Percentiles rank a stretch among this genome's conserved stretches.
phyloP scores from a whole-genome alignment of 2,329 filamentous ascomycete genomes.

The Elsinoe ampelina region DNA sequence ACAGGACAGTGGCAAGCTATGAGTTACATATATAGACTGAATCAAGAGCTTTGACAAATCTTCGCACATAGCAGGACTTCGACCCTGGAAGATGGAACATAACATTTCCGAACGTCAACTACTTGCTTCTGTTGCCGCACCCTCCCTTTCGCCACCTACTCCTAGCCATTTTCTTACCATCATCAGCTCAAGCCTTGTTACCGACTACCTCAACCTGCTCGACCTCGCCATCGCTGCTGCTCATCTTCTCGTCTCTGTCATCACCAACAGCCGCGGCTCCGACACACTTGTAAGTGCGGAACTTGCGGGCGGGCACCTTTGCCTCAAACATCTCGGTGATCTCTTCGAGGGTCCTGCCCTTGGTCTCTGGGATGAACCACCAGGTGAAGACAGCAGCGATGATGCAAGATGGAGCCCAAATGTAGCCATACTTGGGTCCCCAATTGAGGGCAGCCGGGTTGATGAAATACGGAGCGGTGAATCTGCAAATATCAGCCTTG shows the following conservation, averaged over 20 bases:
- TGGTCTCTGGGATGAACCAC: conserved; percentile 46
- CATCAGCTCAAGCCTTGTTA: neutral
- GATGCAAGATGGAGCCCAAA: conserved; percentile 39
- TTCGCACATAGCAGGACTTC: too few species aligned
- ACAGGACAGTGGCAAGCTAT: neutral
- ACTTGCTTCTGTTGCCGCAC: conserved; percentile 3
- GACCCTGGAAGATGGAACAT: too few species aligned
- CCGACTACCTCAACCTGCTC: neutral
- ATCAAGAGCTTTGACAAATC: neutral
- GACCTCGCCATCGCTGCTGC: conserved; percentile 6
- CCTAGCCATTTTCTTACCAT: neutral
- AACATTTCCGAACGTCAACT: neutral
- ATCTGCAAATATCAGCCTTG: conserved; percentile 20
- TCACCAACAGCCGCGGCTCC: conserved; percentile 14
- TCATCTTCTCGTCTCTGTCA: conserved; percentile 10
- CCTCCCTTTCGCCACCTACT: neutral
- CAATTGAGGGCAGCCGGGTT: conserved; percentile 46
- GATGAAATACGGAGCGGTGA: conserved; percentile 53
- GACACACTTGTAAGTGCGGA: conserved; percentile 31
- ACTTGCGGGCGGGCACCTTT: conserved; percentile 35
- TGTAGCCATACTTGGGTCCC: conserved; percentile 50
- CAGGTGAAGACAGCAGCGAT: conserved; percentile 31
- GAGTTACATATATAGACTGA: neutral
- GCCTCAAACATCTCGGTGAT: conserved; percentile 46
- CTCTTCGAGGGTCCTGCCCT: conserved; percentile 45